phyloP scores from a whole-genome alignment of 2,329 filamentous ascomycete species.

The Aureobasidium sp. region DNA sequence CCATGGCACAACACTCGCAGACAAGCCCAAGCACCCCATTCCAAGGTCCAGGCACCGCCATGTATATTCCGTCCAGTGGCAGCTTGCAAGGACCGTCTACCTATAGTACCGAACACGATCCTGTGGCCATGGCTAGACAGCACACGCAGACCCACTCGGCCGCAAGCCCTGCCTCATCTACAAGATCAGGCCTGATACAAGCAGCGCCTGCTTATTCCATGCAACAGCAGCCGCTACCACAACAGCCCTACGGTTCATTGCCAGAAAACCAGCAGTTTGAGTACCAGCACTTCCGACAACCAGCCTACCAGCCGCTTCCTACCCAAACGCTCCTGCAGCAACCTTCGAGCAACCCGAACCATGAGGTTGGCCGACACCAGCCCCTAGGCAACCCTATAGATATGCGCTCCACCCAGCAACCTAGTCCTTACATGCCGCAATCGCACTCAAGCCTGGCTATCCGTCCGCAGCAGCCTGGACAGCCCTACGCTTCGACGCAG shows the following conservation, averaged over 20 bases:
- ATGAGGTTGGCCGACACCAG: not conserved
- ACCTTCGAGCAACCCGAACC: not conserved
- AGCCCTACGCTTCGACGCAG: not conserved
- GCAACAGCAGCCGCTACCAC: not conserved
- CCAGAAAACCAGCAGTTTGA: not conserved
- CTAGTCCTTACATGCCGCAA: not conserved
- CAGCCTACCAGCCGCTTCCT: not conserved
- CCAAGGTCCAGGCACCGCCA: not conserved
- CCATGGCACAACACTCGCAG: not conserved
- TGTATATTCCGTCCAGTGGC: conserved; percentile 1
- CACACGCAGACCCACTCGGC: not conserved
- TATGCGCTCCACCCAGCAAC: conserved; percentile 1
- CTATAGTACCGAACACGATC: not conserved
- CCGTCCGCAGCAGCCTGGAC: conserved; percentile 3
- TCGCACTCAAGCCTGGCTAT: not conserved
- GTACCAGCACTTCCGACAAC: not conserved
- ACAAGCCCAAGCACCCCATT: conserved; percentile 5
- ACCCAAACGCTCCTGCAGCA: conserved; percentile 1
- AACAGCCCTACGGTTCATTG: not conserved
- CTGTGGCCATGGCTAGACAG: conserved; percentile 2
- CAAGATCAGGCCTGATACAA: not conserved
- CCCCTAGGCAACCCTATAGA: not conserved
- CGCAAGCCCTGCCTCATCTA: conserved; percentile 1
- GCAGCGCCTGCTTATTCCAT: not conserved
- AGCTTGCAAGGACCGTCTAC: not conserved